A percentile compares a stretch with the other conserved stretches of the same genome.
Conservation (phyloP, 176 grass and related monocot species). For the Musa schizocarpa region DNA sequence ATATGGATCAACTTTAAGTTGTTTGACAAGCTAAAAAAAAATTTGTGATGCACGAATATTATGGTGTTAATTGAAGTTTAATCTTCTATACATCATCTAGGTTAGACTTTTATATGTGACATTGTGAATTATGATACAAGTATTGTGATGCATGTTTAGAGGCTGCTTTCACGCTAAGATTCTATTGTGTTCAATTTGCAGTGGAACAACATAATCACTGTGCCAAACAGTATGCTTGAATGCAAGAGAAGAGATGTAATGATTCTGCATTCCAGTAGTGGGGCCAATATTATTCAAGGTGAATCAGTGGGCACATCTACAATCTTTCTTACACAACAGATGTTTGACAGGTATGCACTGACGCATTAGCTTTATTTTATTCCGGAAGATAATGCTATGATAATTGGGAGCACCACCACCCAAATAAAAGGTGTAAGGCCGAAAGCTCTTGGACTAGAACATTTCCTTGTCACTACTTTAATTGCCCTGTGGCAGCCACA, state of each 20-base stretch:
- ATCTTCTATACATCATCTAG: too few species aligned
- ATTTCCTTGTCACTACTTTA: conserved; percentile 7
- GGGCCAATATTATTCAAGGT: neutral
- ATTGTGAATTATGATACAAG: too few species aligned
- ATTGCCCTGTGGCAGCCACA: conserved; percentile 15
- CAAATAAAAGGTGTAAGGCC: neutral
- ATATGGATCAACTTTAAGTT: too few species aligned
- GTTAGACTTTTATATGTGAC: too few species aligned
- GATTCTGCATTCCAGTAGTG: neutral
- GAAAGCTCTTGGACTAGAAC: neutral
- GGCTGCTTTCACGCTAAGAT: neutral
- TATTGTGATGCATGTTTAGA: neutral
- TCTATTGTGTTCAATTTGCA: neutral
- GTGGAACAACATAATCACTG: neutral
- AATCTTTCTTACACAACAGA: neutral
- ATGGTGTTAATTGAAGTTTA: too few species aligned
- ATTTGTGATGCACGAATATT: too few species aligned
- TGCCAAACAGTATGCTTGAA: neutral
- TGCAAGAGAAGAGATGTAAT: neutral
- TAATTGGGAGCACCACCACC: conserved; percentile 13
- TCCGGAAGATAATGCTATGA: conserved; percentile 18
- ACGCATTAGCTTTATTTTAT: conserved; percentile 21
- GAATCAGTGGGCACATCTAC: neutral
- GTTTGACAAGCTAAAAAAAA: too few species aligned
- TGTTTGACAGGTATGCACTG: neutral